phyloP scores from a whole-genome alignment of 345 rosid species.

The Pseudoturritis turrita region DNA sequence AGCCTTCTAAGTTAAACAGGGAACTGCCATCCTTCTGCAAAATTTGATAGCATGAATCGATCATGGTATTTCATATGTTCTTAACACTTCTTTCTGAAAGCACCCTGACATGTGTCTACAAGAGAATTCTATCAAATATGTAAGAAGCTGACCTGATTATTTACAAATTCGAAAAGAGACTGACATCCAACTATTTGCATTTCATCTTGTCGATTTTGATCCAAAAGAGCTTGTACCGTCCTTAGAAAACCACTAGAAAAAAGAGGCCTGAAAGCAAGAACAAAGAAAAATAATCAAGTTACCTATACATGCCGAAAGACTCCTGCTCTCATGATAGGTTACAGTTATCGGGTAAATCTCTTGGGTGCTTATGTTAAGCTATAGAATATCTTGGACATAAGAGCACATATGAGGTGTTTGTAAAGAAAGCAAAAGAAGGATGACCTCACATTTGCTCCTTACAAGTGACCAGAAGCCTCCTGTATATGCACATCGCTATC shows the following conservation, averaged over 20 bases:
- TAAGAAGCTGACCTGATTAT: slow-evolving; percentile 69
- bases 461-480: slow-evolving; percentile 74
- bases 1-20: slow-evolving; percentile 84
- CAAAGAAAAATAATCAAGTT: not conserved
- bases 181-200: slow-evolving; percentile 78
- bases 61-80: not conserved
- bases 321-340: not conserved
- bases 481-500: slow-evolving; percentile 83
- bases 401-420: not conserved
- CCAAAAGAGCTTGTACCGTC: slow-evolving; percentile 73
- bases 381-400: not conserved
- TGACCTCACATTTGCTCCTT: slow-evolving; percentile 92
- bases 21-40: slow-evolving; percentile 84
- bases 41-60: slow-evolving; percentile 21
- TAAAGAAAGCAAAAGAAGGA: slow-evolving; percentile 25
- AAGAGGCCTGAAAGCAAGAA: slow-evolving; percentile 55
- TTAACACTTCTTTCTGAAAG: slow-evolving; percentile 1
- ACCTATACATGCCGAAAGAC: not conserved
- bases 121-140: not conserved
- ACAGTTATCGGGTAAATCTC: not conserved
- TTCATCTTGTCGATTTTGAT: slow-evolving; percentile 74
- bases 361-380: slow-evolving; percentile 7
- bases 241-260: slow-evolving; percentile 82
- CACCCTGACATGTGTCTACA: not conserved
- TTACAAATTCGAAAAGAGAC: slow-evolving; percentile 82